Evolutionary conservation across 2,329 filamentous ascomycete species (phyloP).

Genomic region (Penicillium griseofulvum): DNA sequence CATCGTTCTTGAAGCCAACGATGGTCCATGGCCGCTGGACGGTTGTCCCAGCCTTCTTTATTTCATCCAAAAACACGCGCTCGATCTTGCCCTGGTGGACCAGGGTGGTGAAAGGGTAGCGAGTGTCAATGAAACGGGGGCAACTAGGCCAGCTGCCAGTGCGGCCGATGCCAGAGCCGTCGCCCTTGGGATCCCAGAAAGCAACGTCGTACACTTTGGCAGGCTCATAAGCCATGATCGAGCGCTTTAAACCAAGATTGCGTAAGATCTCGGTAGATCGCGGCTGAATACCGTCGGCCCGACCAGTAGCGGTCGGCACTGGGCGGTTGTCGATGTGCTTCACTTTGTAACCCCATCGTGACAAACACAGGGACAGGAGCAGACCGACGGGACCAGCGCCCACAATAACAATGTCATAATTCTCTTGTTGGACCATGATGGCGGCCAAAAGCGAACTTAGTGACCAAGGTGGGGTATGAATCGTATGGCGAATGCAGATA

Average conservation of each 20-base stretch:
- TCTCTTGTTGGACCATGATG: slow-evolving; percentile 43
- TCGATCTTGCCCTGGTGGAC: slow-evolving; percentile 64
- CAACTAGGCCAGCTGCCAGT: slow-evolving; percentile 80
- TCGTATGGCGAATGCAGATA: not conserved
- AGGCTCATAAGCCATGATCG: slow-evolving; percentile 82
- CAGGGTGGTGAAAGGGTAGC: slow-evolving; percentile 63
- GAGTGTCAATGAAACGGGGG: slow-evolving; percentile 71
- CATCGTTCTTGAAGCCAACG: slow-evolving; percentile 60
- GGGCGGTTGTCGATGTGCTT: slow-evolving; percentile 91
- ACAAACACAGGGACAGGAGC: slow-evolving; percentile 81
- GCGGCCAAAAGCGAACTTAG: not conserved
- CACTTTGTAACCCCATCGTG: slow-evolving; percentile 90
- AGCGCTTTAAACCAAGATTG: slow-evolving; percentile 85
- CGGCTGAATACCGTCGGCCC: slow-evolving; percentile 89
- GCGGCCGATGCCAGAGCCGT: slow-evolving; percentile 55
- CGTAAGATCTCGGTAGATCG: slow-evolving; percentile 81
- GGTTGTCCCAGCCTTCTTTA: slow-evolving; percentile 56
- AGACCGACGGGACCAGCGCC: slow-evolving; percentile 87
- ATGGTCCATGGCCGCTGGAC: slow-evolving; percentile 63
- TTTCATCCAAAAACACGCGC: slow-evolving; percentile 60
- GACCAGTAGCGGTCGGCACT: slow-evolving; percentile 79
- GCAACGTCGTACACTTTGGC: slow-evolving; percentile 76
- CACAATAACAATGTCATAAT: slow-evolving; percentile 73
- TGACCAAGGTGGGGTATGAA: not conserved
- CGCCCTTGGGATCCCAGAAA: slow-evolving; percentile 60